A percentile compares a stretch with the other conserved stretches of the same genome.
These are phyloP conservation scores for Diaporthe caulivora DNA, from an alignment of 2,329 filamentous ascomycete genomes.

Conservation along the genomic window DNA sequence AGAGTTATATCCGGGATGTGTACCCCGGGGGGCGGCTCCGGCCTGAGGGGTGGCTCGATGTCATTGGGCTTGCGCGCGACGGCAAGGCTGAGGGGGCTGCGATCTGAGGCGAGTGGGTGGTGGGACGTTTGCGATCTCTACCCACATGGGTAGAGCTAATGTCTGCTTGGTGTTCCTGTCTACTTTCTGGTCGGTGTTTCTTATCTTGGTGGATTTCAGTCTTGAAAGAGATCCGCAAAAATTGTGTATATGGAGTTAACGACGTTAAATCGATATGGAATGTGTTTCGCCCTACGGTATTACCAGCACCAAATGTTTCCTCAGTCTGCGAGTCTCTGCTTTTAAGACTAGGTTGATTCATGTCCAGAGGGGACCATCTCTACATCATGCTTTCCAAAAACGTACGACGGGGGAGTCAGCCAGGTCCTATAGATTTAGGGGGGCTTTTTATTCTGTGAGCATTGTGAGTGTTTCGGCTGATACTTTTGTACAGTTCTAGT, in stretches of 20 bases:
- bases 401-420: too few relatives aligned
- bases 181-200: neutral
- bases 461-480: too few relatives aligned
- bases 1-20: slow-evolving; percentile 65
- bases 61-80: slow-evolving; percentile 56
- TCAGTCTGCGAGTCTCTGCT: neutral
- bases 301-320: neutral
- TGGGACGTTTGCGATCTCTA: too few relatives aligned
- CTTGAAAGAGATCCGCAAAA: neutral
- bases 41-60: slow-evolving; percentile 70
- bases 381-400: too few relatives aligned
- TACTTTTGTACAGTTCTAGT: too few relatives aligned
- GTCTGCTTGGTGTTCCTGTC: neutral
- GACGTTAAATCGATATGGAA: neutral
- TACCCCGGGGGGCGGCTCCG: slow-evolving; percentile 62
- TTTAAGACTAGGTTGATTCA: neutral
- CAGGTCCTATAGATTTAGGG: too few relatives aligned
- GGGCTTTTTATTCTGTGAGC: too few relatives aligned
- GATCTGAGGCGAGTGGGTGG: neutral
- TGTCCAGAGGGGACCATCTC: too few relatives aligned
- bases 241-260: neutral
- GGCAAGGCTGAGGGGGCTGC: slow-evolving; percentile 28
- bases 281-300: neutral
- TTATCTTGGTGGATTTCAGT: too few relatives aligned
- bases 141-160: neutral